These are phyloP conservation scores for Tuber brumale DNA, from an alignment of 495 filamentous ascomycete species.

Conservation along the genomic window DNA sequence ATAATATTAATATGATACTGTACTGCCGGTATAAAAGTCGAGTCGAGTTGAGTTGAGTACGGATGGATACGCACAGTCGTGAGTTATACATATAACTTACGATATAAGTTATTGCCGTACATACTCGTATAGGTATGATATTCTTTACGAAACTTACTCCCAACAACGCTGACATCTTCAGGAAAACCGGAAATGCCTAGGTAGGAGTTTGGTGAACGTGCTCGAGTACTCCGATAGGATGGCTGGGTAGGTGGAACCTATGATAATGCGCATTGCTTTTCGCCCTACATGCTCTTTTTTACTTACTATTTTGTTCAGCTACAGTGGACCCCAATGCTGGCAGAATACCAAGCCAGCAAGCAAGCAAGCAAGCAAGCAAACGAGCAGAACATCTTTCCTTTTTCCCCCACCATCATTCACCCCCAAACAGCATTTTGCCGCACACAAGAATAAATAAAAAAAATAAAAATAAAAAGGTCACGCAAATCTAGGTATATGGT, in stretches of 20 bases:
- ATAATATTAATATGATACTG: too few relatives aligned
- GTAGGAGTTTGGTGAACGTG: too few relatives aligned
- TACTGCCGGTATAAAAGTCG: too few relatives aligned
- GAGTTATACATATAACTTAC: too few relatives aligned
- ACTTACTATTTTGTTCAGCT: neutral
- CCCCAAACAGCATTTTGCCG: neutral
- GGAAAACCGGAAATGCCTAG: too few relatives aligned
- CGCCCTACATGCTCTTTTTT: neutral
- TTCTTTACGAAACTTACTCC: too few relatives aligned
- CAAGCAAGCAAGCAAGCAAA: neutral
- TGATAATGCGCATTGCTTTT: neutral
- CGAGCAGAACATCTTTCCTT: neutral
- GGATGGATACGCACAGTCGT: too few relatives aligned
- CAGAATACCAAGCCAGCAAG: neutral
- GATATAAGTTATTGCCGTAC: too few relatives aligned
- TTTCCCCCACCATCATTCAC: neutral
- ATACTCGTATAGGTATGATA: too few relatives aligned
- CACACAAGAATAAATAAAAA: neutral
- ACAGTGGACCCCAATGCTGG: neutral
- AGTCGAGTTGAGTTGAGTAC: too few relatives aligned
- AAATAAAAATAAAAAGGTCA: neutral
- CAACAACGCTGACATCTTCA: too few relatives aligned
- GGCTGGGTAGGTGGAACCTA: neutral
- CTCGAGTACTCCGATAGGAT: too few relatives aligned
- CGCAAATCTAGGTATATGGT: neutral